Conservation (phyloP, 768 basidiomycete species). For the Tephrocybe sp. region DNA sequence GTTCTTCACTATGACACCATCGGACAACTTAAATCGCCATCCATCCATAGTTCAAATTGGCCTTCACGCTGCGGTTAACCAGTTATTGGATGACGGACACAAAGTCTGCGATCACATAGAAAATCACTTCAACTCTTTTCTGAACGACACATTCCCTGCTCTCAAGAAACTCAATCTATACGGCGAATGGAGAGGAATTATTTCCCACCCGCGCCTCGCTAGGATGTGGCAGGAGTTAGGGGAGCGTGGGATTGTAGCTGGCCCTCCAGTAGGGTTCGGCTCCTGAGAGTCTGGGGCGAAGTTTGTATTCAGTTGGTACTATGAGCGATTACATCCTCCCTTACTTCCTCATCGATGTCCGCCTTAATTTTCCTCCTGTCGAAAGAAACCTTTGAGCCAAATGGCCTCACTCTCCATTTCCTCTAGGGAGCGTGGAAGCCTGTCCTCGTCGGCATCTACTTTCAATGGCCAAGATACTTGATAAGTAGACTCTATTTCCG, state of each 20-base stretch:
- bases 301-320: too few relatives aligned
- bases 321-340: too few relatives aligned
- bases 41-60: slow-evolving; percentile 44
- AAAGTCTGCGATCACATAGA: slow-evolving; percentile 41
- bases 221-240: slow-evolving; percentile 28
- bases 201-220: slow-evolving; percentile 37
- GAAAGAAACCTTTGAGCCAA: slow-evolving; percentile 65
- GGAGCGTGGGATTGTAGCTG: slow-evolving; percentile 31
- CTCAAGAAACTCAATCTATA: slow-evolving; percentile 47
- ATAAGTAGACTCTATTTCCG: slow-evolving; percentile 33
- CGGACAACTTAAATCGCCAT: slow-evolving; percentile 17
- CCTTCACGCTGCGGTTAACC: slow-evolving; percentile 50
- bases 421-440: slow-evolving; percentile 57
- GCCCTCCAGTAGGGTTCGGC: slow-evolving; percentile 11
- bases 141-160: slow-evolving; percentile 40
- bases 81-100: slow-evolving; percentile 34
- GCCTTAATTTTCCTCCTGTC: slow-evolving; percentile 18
- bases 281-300: too few relatives aligned
- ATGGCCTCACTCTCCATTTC: slow-evolving; percentile 83
- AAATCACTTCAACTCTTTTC: slow-evolving; percentile 48
- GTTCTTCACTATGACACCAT: slow-evolving; percentile 45
- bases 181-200: slow-evolving; percentile 50
- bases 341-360: too few relatives aligned
- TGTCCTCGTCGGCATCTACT: slow-evolving; percentile 71
- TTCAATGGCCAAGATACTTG: slow-evolving; percentile 37